phyloP scores from a whole-genome alignment of 2,329 filamentous ascomycete genomes.

The Paraphoma sp. region DNA sequence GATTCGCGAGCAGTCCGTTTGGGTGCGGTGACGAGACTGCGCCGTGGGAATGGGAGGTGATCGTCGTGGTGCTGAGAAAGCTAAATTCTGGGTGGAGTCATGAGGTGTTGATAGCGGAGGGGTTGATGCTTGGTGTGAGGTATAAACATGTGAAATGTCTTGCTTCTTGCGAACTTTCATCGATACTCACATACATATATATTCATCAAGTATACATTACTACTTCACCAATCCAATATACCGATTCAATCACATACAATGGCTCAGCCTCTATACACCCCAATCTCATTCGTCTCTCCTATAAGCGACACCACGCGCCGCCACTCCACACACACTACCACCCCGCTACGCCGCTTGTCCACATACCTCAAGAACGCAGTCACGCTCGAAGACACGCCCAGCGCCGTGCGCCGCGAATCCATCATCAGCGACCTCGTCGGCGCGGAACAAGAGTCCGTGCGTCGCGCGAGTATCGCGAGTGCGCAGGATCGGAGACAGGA shows the following conservation, averaged over 20 bases:
- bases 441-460: neutral
- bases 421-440: neutral
- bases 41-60: no score
- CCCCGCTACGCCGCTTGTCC: neutral
- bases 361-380: conserved; percentile 2
- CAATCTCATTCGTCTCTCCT: conserved; percentile 5
- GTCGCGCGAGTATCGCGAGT: neutral
- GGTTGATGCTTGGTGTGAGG: neutral
- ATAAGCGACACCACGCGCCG: conserved; percentile 1
- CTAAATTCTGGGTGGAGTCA: no score
- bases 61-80: no score
- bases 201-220: neutral
- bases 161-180: neutral
- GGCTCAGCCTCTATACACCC: neutral
- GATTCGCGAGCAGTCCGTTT: no score
- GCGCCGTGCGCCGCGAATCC: neutral
- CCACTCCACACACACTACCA: neutral
- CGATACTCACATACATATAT: no score
- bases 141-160: neutral
- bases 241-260: neutral
- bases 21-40: no score
- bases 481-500: neutral
- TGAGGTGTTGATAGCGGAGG: neutral
- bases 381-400: neutral
- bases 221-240: neutral